phyloP scores from a whole-genome alignment of 2,329 filamentous ascomycete species.

The Aspergillus pseudoviridinutans region DNA sequence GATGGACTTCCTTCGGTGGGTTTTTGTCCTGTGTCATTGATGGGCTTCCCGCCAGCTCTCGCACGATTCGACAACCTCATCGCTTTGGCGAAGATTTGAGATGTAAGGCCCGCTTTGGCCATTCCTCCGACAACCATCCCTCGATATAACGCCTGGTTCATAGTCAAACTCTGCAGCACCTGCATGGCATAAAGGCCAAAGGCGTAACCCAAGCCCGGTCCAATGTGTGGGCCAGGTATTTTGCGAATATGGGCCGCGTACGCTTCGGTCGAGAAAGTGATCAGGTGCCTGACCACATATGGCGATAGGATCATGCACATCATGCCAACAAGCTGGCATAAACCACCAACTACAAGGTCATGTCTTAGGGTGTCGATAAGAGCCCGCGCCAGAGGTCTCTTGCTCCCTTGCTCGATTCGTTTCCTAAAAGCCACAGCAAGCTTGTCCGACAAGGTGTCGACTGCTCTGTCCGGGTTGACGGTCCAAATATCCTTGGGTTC shows the following conservation, averaged over 20 bases:
- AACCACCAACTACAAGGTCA: conserved; percentile 82
- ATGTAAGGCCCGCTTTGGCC: conserved; percentile 73
- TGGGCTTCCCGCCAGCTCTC: conserved; percentile 68
- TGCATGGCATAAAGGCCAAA: conserved; percentile 85
- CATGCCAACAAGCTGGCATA: conserved; percentile 68
- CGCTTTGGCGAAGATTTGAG: conserved; percentile 85
- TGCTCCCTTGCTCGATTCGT: conserved; percentile 63
- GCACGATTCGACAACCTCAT: conserved; percentile 85
- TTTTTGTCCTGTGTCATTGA: conserved; percentile 45
- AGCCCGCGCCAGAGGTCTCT: conserved; percentile 72
- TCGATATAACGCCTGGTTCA: conserved; percentile 87
- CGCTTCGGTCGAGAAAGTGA: conserved; percentile 76
- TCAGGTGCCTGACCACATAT: conserved; percentile 80
- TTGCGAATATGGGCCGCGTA: conserved; percentile 59
- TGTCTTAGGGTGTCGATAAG: conserved; percentile 80
- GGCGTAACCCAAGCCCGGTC: conserved; percentile 74
- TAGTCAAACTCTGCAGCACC: conserved; percentile 71
- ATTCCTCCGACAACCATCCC: conserved; percentile 91
- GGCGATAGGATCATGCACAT: conserved; percentile 76
- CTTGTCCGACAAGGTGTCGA: conserved; percentile 64
- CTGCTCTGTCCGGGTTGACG: conserved; percentile 75
- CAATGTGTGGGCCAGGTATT: conserved; percentile 61
- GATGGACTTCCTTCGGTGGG: conserved; percentile 37
- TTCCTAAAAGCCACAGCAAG: conserved; percentile 66
- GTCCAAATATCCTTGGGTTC: conserved; percentile 83